Conservation (phyloP, 345 rosid species). For the Gossypium australe region DNA sequence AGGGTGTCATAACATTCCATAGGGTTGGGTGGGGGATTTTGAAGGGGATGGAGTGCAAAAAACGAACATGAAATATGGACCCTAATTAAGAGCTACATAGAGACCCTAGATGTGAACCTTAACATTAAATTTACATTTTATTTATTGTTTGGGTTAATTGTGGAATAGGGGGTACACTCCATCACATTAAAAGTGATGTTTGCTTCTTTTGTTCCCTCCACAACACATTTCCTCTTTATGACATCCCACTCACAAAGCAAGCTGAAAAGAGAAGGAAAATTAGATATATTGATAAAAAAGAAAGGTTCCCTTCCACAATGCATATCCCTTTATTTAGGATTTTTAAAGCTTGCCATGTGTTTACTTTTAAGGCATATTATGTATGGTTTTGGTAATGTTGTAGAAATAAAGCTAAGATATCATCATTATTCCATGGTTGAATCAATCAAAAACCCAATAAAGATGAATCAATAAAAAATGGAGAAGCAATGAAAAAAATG, state of each 20-base stretch:
- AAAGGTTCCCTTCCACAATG: no score
- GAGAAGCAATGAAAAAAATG: slow-evolving; percentile 6
- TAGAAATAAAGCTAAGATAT: slow-evolving; percentile 19
- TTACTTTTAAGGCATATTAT: slow-evolving; percentile 8
- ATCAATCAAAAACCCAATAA: slow-evolving; percentile 20
- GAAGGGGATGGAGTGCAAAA: slow-evolving; percentile 7
- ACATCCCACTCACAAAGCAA: slow-evolving; percentile 14
- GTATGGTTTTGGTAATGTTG: slow-evolving; percentile 28
- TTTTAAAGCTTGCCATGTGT: slow-evolving; percentile 11
- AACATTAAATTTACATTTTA: neutral
- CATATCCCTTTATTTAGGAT: slow-evolving; percentile 9
- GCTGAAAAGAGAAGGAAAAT: slow-evolving; percentile 4
- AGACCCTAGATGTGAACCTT: slow-evolving; percentile 16
- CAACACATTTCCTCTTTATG: slow-evolving; percentile 16
- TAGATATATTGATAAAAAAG: no score
- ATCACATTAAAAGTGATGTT: slow-evolving; percentile 11
- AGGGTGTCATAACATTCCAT: slow-evolving; percentile 21
- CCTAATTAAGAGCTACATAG: slow-evolving; percentile 13
- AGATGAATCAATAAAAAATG: neutral
- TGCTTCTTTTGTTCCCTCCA: neutral
- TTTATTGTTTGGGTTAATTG: neutral
- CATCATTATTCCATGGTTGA: slow-evolving; percentile 23
- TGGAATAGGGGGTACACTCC: slow-evolving; percentile 10
- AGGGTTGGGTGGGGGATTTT: slow-evolving; percentile 16
- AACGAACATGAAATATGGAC: slow-evolving; percentile 15